A percentile compares a stretch with the other conserved stretches of the same genome.
phyloP scores from a whole-genome alignment of 305 asterid genomes.

The Solanum hybrid region DNA sequence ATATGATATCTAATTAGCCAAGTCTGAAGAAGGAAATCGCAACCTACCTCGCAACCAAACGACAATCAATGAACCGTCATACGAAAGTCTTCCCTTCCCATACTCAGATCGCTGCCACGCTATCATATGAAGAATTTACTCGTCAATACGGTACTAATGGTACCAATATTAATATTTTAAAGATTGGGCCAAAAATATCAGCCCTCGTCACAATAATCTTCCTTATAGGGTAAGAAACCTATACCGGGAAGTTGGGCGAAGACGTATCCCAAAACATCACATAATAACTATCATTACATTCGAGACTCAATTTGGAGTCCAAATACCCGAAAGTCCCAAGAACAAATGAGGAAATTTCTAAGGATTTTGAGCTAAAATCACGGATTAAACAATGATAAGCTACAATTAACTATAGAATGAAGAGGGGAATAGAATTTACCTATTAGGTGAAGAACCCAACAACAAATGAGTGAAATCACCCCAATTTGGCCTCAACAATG shows the following conservation, averaged over 20 bases:
- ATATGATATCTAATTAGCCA: neutral
- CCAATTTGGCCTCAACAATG: neutral
- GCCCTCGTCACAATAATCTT: neutral
- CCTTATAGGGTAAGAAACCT: neutral
- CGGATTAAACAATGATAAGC: neutral
- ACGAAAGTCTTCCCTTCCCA: neutral
- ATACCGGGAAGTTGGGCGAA: neutral
- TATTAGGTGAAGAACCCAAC: neutral
- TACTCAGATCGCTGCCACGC: neutral
- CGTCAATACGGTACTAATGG: neutral
- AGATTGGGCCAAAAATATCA: neutral
- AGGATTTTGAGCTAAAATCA: neutral
- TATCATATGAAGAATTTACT: neutral
- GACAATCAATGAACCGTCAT: neutral
- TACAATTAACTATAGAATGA: neutral
- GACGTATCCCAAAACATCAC: neutral
- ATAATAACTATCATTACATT: too few species aligned
- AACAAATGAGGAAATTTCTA: neutral
- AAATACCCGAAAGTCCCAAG: neutral
- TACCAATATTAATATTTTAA: neutral
- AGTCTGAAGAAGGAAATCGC: neutral
- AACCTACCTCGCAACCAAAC: neutral
- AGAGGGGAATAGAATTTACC: neutral
- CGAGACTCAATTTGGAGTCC: neutral
- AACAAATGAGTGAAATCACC: neutral